A percentile compares a stretch with the other conserved stretches of the same genome.
Evolutionary conservation across 768 basidiomycete genomes (phyloP).

Genomic region (Scleroderma citrinum): DNA sequence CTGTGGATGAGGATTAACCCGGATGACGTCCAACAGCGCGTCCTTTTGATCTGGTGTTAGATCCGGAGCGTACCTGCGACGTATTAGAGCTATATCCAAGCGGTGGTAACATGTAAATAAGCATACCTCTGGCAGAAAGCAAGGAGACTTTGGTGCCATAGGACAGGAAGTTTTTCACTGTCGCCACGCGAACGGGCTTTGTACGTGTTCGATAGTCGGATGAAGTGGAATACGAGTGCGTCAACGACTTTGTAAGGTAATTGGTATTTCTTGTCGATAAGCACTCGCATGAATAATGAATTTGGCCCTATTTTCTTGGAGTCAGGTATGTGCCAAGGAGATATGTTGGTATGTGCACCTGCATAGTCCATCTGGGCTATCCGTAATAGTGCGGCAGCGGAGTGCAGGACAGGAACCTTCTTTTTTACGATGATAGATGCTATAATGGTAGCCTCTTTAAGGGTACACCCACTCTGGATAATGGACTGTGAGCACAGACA

Average conservation of each 20-base stretch:
- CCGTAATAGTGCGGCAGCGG: constrained; percentile 88
- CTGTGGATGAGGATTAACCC: constrained; percentile 79
- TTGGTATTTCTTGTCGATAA: constrained; percentile 97
- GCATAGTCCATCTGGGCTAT: constrained; percentile 97
- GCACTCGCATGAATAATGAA: constrained; percentile 92
- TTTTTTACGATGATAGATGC: constrained; percentile 88
- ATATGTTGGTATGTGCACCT: constrained; percentile 37
- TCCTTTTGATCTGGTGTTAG: constrained; percentile 97
- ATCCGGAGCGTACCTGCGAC: constrained; percentile 80
- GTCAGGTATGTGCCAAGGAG: background rate
- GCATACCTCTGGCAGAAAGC: constrained; percentile 87
- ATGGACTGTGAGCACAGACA: constrained; percentile 19
- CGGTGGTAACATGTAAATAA: background rate
- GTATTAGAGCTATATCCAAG: background rate
- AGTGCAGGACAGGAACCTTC: constrained; percentile 93
- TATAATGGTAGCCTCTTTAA: constrained; percentile 92
- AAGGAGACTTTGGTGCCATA: constrained; percentile 96
- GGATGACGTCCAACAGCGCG: constrained; percentile 88
- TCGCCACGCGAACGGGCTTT: constrained; percentile 67
- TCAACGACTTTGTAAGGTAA: constrained; percentile 98
- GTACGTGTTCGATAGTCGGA: constrained; percentile 89
- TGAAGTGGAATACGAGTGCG: constrained; percentile 96
- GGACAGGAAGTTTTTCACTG: constrained; percentile 80
- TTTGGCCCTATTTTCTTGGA: constrained; percentile 57
- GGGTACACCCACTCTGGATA: constrained; percentile 68